These are phyloP conservation scores for Iodosphaeria phyllophila DNA, from an alignment of 2,329 filamentous ascomycete species.

Conservation along the genomic window DNA sequence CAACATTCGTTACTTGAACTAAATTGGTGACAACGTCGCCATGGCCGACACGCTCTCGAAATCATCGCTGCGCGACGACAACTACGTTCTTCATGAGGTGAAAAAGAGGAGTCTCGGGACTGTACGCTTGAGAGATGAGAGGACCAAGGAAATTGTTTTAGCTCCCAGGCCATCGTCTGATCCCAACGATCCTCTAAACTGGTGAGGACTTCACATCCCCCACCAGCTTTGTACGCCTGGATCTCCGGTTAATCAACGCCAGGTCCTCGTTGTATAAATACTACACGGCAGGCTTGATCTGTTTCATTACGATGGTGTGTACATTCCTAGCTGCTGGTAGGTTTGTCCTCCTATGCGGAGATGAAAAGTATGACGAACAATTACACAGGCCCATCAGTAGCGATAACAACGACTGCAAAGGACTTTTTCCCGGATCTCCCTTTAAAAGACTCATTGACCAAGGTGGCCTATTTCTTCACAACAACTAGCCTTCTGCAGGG, in stretches of 20 bases:
- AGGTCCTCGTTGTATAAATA: slow-evolving; percentile 27
- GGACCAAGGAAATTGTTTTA: slow-evolving; percentile 18
- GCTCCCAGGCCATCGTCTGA: slow-evolving; percentile 15
- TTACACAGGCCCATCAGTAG: slow-evolving; percentile 23
- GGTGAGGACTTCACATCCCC: slow-evolving; percentile 5
- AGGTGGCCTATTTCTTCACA: slow-evolving; percentile 33
- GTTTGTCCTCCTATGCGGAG: neutral
- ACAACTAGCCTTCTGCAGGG: slow-evolving; percentile 29
- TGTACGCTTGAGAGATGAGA: slow-evolving; percentile 20
- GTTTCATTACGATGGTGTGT: slow-evolving; percentile 32
- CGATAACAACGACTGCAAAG: slow-evolving; percentile 25
- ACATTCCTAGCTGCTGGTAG: slow-evolving; percentile 35
- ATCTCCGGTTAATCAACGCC: slow-evolving; percentile 1
- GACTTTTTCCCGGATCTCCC: slow-evolving; percentile 23
- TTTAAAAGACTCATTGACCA: slow-evolving; percentile 17
- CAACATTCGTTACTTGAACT: no score
- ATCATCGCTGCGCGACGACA: no score
- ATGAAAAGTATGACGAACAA: slow-evolving; percentile 1
- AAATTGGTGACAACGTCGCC: no score
- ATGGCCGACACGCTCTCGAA: no score
- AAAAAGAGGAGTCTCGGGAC: slow-evolving; percentile 17
- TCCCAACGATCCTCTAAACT: slow-evolving; percentile 19
- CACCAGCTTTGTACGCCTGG: neutral
- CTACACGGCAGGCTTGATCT: slow-evolving; percentile 29
- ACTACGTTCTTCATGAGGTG: no score